These are phyloP conservation scores for Cucumis hystrix DNA, from an alignment of 306 rosid species.

Conservation along the genomic window DNA sequence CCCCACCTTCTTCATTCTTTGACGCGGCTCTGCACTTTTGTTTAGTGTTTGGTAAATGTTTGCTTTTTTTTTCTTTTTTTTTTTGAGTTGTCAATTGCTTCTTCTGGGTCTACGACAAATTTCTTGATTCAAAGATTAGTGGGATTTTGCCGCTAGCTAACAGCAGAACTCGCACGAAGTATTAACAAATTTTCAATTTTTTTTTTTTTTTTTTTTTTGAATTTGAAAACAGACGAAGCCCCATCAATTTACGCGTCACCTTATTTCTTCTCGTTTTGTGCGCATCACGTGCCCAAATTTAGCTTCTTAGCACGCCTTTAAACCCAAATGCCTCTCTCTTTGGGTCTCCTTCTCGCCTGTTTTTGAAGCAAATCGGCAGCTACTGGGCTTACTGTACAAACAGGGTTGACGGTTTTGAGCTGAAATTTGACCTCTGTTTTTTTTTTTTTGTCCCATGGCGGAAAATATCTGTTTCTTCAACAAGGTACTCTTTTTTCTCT, in stretches of 20 bases:
- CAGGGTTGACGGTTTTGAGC: background rate
- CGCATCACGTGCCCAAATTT: background rate
- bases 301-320: background rate
- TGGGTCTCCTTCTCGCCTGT: background rate
- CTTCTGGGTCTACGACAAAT: slow-evolving; percentile 4
- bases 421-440: slow-evolving; percentile 5
- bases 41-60: background rate
- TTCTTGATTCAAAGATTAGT: background rate
- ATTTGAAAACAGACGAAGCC: background rate
- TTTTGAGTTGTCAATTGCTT: background rate
- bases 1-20: background rate
- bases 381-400: background rate
- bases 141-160: background rate
- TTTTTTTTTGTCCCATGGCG: slow-evolving; percentile 34
- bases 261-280: background rate
- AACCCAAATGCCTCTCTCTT: background rate
- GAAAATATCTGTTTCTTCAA: slow-evolving; percentile 45
- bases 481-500: slow-evolving; percentile 40
- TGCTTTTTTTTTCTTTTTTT: too few relatives aligned
- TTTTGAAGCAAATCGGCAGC: background rate
- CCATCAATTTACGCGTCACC: background rate
- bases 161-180: background rate
- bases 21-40: background rate
- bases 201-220: background rate
- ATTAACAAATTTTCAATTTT: background rate